Conservation (phyloP, 1,284 basidiomycete genomes). For the Phylloboletellus chloephorus region DNA sequence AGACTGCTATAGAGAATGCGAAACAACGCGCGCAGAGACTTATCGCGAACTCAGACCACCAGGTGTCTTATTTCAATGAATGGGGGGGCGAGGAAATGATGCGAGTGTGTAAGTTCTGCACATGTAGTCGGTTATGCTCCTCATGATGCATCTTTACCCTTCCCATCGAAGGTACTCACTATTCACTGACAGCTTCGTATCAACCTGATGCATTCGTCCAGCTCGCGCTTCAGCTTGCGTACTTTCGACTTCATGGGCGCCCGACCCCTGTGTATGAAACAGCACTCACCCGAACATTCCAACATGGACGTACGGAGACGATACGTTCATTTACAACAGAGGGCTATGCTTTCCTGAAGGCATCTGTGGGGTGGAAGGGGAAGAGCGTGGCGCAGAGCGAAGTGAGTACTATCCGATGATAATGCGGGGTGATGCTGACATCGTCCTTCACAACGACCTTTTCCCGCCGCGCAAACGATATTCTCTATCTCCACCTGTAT, state of each 20-base stretch:
- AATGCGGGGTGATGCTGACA: background rate
- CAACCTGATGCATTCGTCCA: conserved; percentile 91
- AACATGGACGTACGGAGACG: conserved; percentile 90
- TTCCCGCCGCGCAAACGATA: background rate
- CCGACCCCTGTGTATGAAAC: conserved; percentile 96
- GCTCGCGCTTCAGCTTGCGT: conserved; percentile 91
- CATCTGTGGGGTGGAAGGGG: conserved; percentile 18
- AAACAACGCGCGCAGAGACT: conserved; percentile 55
- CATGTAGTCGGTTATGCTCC: background rate
- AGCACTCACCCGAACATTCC: conserved; percentile 85
- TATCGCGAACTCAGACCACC: conserved; percentile 79
- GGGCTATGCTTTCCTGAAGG: conserved; percentile 63
- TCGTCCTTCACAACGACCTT: background rate
- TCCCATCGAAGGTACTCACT: background rate
- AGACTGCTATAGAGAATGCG: conserved; percentile 57
- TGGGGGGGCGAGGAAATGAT: conserved; percentile 94
- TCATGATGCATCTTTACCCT: background rate
- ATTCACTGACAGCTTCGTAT: conserved; percentile 49
- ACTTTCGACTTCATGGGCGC: conserved; percentile 72
- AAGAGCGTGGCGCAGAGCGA: conserved; percentile 3
- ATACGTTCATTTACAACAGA: conserved; percentile 78
- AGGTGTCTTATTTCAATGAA: conserved; percentile 79
- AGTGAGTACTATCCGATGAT: conserved; percentile 12
- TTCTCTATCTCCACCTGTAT: background rate
- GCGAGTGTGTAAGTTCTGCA: conserved; percentile 50